Evolutionary conservation across 805 yeast species (phyloP).

Genomic region (Cyberlindnera petersonii): DNA sequence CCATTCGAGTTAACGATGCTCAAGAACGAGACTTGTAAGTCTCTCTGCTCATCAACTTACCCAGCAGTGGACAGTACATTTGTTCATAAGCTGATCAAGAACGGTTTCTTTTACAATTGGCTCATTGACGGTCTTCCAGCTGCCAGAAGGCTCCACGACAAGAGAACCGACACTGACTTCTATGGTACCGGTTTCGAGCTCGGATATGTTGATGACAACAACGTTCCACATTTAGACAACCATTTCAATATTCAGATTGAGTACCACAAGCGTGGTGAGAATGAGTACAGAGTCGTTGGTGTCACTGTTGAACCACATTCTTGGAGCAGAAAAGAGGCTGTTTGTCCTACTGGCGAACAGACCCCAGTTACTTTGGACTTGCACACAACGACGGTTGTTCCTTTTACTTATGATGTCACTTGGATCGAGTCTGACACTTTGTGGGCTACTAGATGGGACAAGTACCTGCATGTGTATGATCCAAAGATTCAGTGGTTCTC

Average conservation of each 20-base stretch:
- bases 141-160: conserved; percentile 58
- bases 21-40: conserved; percentile 61
- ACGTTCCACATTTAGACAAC: conserved; percentile 62
- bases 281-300: conserved; percentile 85
- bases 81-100: conserved; percentile 72
- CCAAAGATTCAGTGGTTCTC: conserved; percentile 97
- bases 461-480: conserved; percentile 85
- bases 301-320: conserved; percentile 74
- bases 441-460: conserved; percentile 99
- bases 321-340: conserved; percentile 37
- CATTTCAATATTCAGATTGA: conserved; percentile 79
- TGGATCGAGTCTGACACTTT: conserved; percentile 68
- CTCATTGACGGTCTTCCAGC: conserved; percentile 93
- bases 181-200: conserved; percentile 80
- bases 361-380: conserved; percentile 47
- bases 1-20: conserved; percentile 83
- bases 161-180: conserved; percentile 54
- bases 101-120: conserved; percentile 90
- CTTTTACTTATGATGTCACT: conserved; percentile 77
- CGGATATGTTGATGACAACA: conserved; percentile 60
- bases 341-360: conserved; percentile 29
- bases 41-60: conserved; percentile 59
- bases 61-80: conserved; percentile 66
- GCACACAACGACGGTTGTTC: conserved; percentile 52
- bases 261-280: conserved; percentile 70